phyloP scores from a whole-genome alignment of 2,329 filamentous ascomycete species.

The Apiospora marii region DNA sequence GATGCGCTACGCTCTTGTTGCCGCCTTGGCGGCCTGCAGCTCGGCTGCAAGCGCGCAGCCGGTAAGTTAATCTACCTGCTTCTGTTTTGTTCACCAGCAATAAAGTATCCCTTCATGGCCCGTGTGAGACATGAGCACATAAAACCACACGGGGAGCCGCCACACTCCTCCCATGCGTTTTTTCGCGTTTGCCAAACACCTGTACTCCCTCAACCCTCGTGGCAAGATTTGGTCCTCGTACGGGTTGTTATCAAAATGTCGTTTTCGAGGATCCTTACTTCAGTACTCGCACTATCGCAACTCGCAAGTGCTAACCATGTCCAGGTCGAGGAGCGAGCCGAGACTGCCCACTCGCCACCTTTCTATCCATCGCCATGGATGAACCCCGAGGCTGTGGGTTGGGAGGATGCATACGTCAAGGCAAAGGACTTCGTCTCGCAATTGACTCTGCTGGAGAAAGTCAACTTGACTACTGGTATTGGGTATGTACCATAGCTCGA shows the following conservation, averaged over 20 bases:
- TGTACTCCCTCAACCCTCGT: not conserved
- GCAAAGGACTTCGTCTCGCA: conserved; percentile 83
- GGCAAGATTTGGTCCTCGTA: not conserved
- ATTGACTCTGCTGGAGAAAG: conserved; percentile 86
- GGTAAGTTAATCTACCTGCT: conserved; percentile 17
- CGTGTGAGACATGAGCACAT: conserved; percentile 7
- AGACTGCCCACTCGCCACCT: conserved; percentile 39
- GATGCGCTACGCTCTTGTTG: conserved; percentile 9
- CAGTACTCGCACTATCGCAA: not conserved
- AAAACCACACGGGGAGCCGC: not conserved
- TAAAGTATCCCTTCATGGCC: not conserved
- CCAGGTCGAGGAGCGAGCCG: conserved; percentile 35
- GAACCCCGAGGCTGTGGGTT: conserved; percentile 73
- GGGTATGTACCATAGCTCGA: conserved; percentile 61
- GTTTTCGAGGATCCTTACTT: not conserved
- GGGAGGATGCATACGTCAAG: conserved; percentile 78
- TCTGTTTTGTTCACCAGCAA: not conserved
- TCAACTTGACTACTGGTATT: conserved; percentile 91
- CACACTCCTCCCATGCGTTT: not conserved
- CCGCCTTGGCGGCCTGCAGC: conserved; percentile 27
- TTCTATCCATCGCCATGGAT: conserved; percentile 89
- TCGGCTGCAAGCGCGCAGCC: conserved; percentile 28
- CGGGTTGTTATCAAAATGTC: not conserved
- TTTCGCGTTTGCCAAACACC: not conserved
- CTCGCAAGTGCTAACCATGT: conserved; percentile 29